Percentiles rank a stretch among this genome's conserved stretches.
phyloP scores from a whole-genome alignment of 495 filamentous ascomycete species.

The Aspergillus indologenus region DNA sequence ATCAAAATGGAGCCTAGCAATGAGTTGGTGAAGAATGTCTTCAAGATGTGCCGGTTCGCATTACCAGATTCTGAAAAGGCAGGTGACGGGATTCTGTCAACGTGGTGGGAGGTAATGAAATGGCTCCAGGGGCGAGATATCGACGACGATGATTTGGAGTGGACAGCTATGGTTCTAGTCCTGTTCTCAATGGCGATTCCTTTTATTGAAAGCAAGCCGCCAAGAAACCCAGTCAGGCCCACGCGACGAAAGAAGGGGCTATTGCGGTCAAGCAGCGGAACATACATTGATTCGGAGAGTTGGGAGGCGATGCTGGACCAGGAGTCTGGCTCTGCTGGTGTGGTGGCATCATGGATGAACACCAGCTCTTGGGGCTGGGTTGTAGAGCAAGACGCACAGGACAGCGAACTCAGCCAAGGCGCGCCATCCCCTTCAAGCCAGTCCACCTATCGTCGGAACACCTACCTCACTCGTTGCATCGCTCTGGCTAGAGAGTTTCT shows the following conservation, averaged over 20 bases:
- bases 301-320: constrained; percentile 61
- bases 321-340: constrained; percentile 55
- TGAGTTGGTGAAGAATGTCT: constrained; percentile 53
- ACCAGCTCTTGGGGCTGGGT: constrained; percentile 73
- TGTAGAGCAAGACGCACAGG: constrained; percentile 54
- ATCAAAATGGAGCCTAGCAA: constrained; percentile 65
- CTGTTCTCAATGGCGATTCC: constrained; percentile 61
- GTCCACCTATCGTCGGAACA: constrained; percentile 46
- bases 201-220: constrained; percentile 39
- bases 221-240: constrained; percentile 37
- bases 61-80: constrained; percentile 53
- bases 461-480: constrained; percentile 43
- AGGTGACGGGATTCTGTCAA: constrained; percentile 62
- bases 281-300: constrained; percentile 52
- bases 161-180: constrained; percentile 72
- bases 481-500: constrained; percentile 55
- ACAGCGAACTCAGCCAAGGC: constrained; percentile 27
- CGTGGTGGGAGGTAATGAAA: constrained; percentile 74
- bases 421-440: constrained; percentile 23
- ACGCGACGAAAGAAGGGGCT: constrained; percentile 49
- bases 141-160: constrained; percentile 61
- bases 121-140: constrained; percentile 57
- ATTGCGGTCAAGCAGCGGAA: constrained; percentile 59
- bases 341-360: constrained; percentile 61
- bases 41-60: constrained; percentile 60